These are phyloP conservation scores for Nephromyces sp. DNA, from an alignment of 169 alveolate species.

Conservation along the genomic window DNA sequence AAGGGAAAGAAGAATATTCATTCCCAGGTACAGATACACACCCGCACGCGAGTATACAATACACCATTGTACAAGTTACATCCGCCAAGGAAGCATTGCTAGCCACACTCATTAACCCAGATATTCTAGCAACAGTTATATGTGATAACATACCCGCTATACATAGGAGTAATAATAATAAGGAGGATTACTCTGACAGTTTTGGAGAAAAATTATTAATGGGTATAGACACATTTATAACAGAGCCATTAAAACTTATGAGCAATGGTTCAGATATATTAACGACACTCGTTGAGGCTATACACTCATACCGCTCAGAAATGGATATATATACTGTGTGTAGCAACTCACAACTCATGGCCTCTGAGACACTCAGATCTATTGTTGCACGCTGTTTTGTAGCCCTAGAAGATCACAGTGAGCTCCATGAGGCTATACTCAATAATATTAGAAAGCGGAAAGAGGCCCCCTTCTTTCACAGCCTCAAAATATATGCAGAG, in stretches of 20 bases:
- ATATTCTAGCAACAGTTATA: slow-evolving; percentile 44
- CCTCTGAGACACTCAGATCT: slow-evolving; percentile 30
- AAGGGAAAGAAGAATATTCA: background rate
- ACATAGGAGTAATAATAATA: slow-evolving; percentile 4
- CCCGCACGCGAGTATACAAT: background rate
- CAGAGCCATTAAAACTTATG: slow-evolving; percentile 39
- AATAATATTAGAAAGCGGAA: slow-evolving; percentile 41
- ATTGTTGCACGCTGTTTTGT: slow-evolving; percentile 39
- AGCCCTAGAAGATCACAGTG: slow-evolving; percentile 48
- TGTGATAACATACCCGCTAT: slow-evolving; percentile 43
- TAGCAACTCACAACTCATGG: slow-evolving; percentile 39
- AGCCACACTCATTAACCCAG: slow-evolving; percentile 42
- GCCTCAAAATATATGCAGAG: slow-evolving; percentile 43
- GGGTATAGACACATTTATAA: slow-evolving; percentile 43
- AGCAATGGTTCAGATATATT: slow-evolving; percentile 30
- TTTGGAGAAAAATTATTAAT: slow-evolving; percentile 31
- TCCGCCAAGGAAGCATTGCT: slow-evolving; percentile 42
- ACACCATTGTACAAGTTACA: slow-evolving; percentile 46
- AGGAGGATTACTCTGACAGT: background rate
- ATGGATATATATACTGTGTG: slow-evolving; percentile 50
- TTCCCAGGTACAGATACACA: background rate
- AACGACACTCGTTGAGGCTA: slow-evolving; percentile 26
- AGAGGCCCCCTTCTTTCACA: slow-evolving; percentile 48
- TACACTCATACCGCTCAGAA: slow-evolving; percentile 36
- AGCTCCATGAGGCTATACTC: slow-evolving; percentile 46